Base-by-base conservation (phyloP, 768 basidiomycete species). In the Suillus bovinus region DNA sequence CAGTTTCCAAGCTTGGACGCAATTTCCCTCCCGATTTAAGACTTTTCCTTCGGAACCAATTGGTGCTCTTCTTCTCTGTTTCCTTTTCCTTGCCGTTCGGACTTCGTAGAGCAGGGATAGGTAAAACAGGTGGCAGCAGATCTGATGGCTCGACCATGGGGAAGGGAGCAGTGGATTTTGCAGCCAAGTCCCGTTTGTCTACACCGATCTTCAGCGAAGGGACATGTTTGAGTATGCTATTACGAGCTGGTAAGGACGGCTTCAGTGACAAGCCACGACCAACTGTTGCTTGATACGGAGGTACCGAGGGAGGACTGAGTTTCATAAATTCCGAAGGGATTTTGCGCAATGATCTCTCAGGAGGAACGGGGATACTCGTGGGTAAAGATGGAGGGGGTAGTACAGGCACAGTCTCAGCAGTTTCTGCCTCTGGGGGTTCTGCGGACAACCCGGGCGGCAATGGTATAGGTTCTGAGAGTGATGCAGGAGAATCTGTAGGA, bases 381-480 rank as follows among this genome's bases (percentile, higher is more conserved):
- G 68, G 67, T 29, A 66, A 63, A 1, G 73, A 65, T 0, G 74
- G 74, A 8, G 71, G 66, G 5, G 56, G 22, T 2, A 63, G 63
- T 33, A 57, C 70, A 61, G 67, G 65, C 52, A 61, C 58, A 56
- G 59, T 53, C 29, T 65, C 64, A 47, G 64, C 66, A 27, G 46
- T 34, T 5, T 62, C 55, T 27, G 73, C 39, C 24, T 66, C 66
- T 52, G 64, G 66, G 34, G 66, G 53, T 34, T 72, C 72, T 11
- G 71, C 69, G 9, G 69, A 66, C 54, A 80, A 74, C n/a, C 79
- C 79, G 0, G 79, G 79, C 0, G 79, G 79, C 17, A 76, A 59
- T 7, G 72, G 67, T 57, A 64, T 68, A n/a, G 63, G 61, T 20
- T 63, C 71, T 20, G 71, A 61, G 2, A 65, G 49, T 38, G 70